Evolutionary conservation across 345 rosid genomes (phyloP), one percentile per base, ranked within the genome.

Genomic region (Citropsis articulata): DNA sequence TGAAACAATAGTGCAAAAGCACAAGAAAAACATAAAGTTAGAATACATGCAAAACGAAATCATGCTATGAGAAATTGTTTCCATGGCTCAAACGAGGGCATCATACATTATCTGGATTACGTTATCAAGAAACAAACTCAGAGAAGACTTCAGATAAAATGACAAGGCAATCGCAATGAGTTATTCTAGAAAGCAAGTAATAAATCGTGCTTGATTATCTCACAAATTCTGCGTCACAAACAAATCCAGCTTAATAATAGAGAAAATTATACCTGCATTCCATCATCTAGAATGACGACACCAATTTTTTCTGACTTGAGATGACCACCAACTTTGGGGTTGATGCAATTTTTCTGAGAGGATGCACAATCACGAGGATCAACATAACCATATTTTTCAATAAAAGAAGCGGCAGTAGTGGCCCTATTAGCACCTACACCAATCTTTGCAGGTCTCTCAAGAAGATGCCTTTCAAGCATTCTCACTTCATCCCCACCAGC

Each of bases 401-500:
- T 77, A 61, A 84, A 91, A 66, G 40, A 48, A 75, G 85, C 82
- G 57, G 97, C 95, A 65, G 87, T 83, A 16, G 91, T 91, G 16
- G 89, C 90, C 36, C 97, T 84, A 80, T 94, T 88, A 42, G 93
- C 86, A 2, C 98, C 98, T 1, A 92, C 87, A 8, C 97, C 98
- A 64, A 91, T 83, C 80, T 85, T 90, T 16, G 70, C 81, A 0
- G 86, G 78, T 73, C 61, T 81, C 76, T 80, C 84, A 78, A 66
- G 60, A 65, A 92, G 83, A 84, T 90, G 97, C 85, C 94, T 90
- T 55, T 81, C 77, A 70, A 94, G 93, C 96, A 92, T 94, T 85
- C 81, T 91, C 64, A 86, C 94, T 86, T 94, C 98, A 87, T 91
- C 98, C 68, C 97, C 98, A 66, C 98, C 94, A 69, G 87, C 92